Evolutionary conservation across 192 early-diverging fungal species (phyloP).

Genomic region (Coemansia sp.): DNA sequence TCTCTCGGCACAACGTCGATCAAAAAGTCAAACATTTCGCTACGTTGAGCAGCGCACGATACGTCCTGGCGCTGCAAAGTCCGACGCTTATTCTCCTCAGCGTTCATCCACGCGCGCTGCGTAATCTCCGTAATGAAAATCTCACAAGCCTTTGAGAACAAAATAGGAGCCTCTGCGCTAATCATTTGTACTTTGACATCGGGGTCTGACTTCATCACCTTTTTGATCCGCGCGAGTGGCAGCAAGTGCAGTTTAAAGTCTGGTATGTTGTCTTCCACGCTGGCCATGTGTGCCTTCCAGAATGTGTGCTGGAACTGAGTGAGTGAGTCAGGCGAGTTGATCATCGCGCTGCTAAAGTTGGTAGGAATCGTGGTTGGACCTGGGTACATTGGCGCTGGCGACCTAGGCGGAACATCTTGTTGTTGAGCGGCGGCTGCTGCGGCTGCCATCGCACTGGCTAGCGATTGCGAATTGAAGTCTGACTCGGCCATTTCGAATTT

Average conservation of each 20-base stretch:
- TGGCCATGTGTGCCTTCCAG: constrained; percentile 69
- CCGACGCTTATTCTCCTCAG: constrained; percentile 95
- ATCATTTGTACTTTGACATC: constrained; percentile 89
- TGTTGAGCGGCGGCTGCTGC: constrained; percentile 27
- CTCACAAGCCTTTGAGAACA: constrained; percentile 96
- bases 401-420: not conserved
- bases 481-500: constrained; percentile 30
- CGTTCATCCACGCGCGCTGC: constrained; percentile 79
- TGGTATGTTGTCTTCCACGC: constrained; percentile 65
- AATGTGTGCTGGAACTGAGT: constrained; percentile 56
- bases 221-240: constrained; percentile 94
- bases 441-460: constrained; percentile 47
- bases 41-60: constrained; percentile 80
- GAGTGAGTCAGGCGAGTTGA: constrained; percentile 50
- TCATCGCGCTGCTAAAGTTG: constrained; percentile 54
- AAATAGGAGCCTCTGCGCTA: constrained; percentile 79
- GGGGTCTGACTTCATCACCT: constrained; percentile 97
- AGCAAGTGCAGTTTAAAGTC: constrained; percentile 91
- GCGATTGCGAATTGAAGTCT: constrained; percentile 34
- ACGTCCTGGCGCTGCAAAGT: constrained; percentile 93
- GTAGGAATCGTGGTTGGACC: constrained; percentile 49
- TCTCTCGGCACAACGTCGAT: constrained; percentile 97
- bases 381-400: constrained; percentile 53
- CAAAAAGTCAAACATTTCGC: constrained; percentile 96
- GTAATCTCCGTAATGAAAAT: constrained; percentile 95